Conservation (phyloP, 805 yeast genomes). For the Yamadazyma olivae region DNA sequence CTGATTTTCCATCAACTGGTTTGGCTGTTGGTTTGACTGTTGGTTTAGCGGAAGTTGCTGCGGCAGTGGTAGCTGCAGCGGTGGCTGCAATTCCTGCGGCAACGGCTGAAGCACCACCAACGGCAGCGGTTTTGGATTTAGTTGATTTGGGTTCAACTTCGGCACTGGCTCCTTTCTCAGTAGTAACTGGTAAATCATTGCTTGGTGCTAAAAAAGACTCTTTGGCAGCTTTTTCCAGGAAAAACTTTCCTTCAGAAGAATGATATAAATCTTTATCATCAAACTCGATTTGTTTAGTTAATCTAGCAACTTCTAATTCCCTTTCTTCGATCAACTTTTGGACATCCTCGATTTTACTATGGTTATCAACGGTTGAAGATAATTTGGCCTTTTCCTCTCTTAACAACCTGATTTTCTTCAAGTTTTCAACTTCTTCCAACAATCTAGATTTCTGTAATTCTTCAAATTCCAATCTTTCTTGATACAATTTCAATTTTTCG, state of each 20-base stretch:
- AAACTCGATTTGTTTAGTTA: conserved; percentile 29
- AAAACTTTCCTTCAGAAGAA: conserved; percentile 7
- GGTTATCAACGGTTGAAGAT: conserved; percentile 19
- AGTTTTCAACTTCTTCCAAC: conserved; percentile 36
- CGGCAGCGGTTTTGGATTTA: conserved; percentile 5
- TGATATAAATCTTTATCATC: conserved; percentile 26
- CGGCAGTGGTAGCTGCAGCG: conserved; percentile 14
- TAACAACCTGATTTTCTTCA: conserved; percentile 37
- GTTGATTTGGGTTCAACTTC: conserved; percentile 8
- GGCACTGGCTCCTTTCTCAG: conserved; percentile 19
- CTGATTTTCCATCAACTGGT: neutral
- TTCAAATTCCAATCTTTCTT: conserved; percentile 29
- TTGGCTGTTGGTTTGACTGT: neutral
- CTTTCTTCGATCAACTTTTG: conserved; percentile 29
- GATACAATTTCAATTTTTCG: conserved; percentile 26
- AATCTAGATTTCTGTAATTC: conserved; percentile 37
- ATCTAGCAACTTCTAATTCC: conserved; percentile 29
- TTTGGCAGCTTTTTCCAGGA: conserved; percentile 7
- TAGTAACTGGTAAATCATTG: conserved; percentile 25
- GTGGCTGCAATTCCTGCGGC: conserved; percentile 13
- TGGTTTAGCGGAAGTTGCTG: conserved; percentile 1
- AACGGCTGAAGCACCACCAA: conserved; percentile 9
- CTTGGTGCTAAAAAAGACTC: conserved; percentile 24
- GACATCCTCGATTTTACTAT: conserved; percentile 21
- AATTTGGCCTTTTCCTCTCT: conserved; percentile 36